Conservation (phyloP, 2,329 filamentous ascomycete species). For the Sarocladium oryzae region DNA sequence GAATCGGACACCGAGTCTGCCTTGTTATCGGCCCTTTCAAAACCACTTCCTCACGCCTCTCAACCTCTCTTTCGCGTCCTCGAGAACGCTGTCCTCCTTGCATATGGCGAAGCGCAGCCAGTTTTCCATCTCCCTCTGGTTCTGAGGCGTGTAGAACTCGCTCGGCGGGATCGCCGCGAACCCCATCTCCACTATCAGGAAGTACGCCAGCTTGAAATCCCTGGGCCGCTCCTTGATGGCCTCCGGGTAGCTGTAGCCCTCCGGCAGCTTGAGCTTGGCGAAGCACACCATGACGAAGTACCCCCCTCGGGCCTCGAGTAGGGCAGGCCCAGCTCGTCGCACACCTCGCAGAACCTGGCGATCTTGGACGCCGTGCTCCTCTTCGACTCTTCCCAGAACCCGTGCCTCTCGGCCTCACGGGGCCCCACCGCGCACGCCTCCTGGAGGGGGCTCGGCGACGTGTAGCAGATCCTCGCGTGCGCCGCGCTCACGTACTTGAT, state of each 20-base stretch:
- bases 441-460: constrained; percentile 77
- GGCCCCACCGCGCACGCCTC: constrained; percentile 84
- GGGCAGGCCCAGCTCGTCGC: constrained; percentile 61
- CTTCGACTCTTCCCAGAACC: constrained; percentile 76
- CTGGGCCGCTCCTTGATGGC: constrained; percentile 53
- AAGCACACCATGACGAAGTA: constrained; percentile 91
- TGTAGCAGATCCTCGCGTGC: constrained; percentile 86
- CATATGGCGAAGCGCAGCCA: constrained; percentile 87
- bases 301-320: constrained; percentile 85
- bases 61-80: constrained; percentile 64
- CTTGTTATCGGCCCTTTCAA: constrained; percentile 14
- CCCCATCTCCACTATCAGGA: constrained; percentile 87
- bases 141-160: constrained; percentile 81
- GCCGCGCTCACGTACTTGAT: constrained; percentile 82
- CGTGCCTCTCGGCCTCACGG: constrained; percentile 69
- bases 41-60: constrained; percentile 59
- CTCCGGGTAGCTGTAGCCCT: constrained; percentile 71
- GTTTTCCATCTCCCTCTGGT: constrained; percentile 74
- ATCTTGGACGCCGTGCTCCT: constrained; percentile 79
- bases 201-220: constrained; percentile 89
- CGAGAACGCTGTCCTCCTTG: constrained; percentile 76
- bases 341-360: constrained; percentile 68
- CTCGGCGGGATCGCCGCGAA: constrained; percentile 88
- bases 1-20: no score
- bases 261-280: constrained; percentile 69